Percentiles rank a stretch among this genome's conserved stretches.
These are phyloP conservation scores for Chiua virens DNA, from an alignment of 768 basidiomycete genomes.

Conservation along the genomic window DNA sequence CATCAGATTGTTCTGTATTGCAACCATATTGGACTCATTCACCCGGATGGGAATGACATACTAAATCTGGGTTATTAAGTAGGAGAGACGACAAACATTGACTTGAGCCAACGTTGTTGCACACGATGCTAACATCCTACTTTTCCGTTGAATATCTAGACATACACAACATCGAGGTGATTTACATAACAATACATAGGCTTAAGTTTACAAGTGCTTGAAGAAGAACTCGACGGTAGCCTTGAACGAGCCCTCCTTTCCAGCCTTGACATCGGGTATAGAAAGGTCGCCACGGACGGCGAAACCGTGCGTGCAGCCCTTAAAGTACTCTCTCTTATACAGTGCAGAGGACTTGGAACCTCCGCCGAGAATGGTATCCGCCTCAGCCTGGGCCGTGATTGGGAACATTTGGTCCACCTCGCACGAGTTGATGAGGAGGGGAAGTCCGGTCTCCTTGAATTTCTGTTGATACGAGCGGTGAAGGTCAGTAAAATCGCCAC, in stretches of 20 bases:
- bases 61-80: too few relatives aligned
- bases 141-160: too few relatives aligned
- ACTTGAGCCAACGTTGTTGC: too few relatives aligned
- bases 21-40: too few relatives aligned
- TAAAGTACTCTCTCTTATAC: slow-evolving; percentile 23
- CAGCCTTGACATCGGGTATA: slow-evolving; percentile 54
- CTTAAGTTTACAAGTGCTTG: slow-evolving; percentile 25
- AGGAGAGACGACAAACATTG: too few relatives aligned
- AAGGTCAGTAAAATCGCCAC: not conserved
- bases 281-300: slow-evolving; percentile 50
- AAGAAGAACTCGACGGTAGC: slow-evolving; percentile 55
- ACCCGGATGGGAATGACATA: too few relatives aligned
- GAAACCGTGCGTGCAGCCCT: slow-evolving; percentile 54
- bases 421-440: slow-evolving; percentile 71
- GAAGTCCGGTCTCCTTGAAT: slow-evolving; percentile 48
- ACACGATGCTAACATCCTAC: too few relatives aligned
- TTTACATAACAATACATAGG: not conserved
- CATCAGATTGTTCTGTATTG: too few relatives aligned
- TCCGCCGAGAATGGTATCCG: slow-evolving; percentile 51
- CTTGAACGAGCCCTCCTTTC: slow-evolving; percentile 56
- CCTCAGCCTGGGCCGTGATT: slow-evolving; percentile 38
- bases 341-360: slow-evolving; percentile 46
- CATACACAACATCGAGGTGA: not conserved
- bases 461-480: slow-evolving; percentile 35
- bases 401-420: slow-evolving; percentile 53